Conservation (phyloP, 331 rosid genomes). For the Acacia pycnantha region DNA sequence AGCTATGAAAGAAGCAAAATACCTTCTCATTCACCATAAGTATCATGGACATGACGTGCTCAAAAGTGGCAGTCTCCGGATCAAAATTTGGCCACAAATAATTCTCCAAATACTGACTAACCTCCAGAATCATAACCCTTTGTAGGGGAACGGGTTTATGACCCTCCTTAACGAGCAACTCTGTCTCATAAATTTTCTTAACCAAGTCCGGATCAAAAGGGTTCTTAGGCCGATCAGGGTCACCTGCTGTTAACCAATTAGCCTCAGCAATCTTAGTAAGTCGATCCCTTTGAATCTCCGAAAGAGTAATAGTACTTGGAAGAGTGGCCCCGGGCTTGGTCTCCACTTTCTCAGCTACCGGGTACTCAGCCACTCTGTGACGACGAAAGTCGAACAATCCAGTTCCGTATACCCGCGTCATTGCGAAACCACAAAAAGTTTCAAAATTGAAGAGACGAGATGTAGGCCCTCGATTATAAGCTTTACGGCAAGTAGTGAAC, state of each 20-base stretch:
- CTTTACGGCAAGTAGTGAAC: not conserved
- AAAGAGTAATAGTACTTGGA: conserved; percentile 69
- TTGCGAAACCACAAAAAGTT: conserved; percentile 4
- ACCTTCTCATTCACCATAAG: conserved; percentile 96
- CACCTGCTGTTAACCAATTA: conserved; percentile 68
- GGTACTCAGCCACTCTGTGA: conserved; percentile 95
- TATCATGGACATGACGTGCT: conserved; percentile 93
- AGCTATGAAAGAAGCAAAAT: conserved; percentile 1
- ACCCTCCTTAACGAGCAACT: conserved; percentile 63
- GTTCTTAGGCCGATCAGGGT: conserved; percentile 34
- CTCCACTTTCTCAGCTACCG: conserved; percentile 52
- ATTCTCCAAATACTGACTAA: conserved; percentile 92
- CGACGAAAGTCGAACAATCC: conserved; percentile 89
- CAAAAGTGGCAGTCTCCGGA: conserved; percentile 64
- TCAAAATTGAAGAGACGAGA: not conserved
- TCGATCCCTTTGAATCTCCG: conserved; percentile 88
- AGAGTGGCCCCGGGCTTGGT: conserved; percentile 55
- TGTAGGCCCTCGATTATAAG: not conserved
- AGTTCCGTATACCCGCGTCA: conserved; percentile 88
- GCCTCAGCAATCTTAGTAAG: conserved; percentile 82
- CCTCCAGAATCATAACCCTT: conserved; percentile 94
- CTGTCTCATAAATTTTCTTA: conserved; percentile 71
- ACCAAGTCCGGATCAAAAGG: conserved; percentile 69
- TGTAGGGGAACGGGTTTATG: conserved; percentile 82
- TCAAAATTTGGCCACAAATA: conserved; percentile 86